Conservation (phyloP, 257 asterid species). For the Henckelia pumila region DNA sequence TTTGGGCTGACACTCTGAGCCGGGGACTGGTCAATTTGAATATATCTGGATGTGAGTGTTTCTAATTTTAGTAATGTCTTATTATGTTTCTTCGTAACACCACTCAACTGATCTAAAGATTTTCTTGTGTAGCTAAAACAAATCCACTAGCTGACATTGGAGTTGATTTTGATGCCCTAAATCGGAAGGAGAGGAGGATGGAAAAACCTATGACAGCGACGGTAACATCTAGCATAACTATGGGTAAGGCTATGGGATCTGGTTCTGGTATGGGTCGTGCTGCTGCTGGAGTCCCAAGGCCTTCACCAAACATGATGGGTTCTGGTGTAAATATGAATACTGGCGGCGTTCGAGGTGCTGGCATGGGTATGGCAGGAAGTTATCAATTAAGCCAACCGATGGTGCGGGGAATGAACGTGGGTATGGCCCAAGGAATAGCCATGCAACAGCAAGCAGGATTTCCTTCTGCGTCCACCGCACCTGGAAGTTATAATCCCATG, state of each 20-base stretch:
- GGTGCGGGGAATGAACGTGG: constrained; percentile 33
- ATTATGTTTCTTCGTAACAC: not conserved
- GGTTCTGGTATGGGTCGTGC: constrained; percentile 94
- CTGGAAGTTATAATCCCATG: constrained; percentile 65
- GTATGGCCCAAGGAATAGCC: not conserved
- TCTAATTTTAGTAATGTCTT: constrained; percentile 10
- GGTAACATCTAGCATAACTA: constrained; percentile 58
- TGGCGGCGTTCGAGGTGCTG: constrained; percentile 34
- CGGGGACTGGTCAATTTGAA: constrained; percentile 92
- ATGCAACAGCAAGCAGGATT: constrained; percentile 69
- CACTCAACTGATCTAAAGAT: constrained; percentile 15
- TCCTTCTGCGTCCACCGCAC: constrained; percentile 54
- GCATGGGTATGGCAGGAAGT: constrained; percentile 38
- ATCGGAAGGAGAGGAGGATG: constrained; percentile 92
- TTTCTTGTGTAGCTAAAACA: constrained; percentile 70
- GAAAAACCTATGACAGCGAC: constrained; percentile 73
- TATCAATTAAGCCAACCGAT: constrained; percentile 41
- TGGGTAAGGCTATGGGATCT: constrained; percentile 99
- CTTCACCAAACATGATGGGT: constrained; percentile 60
- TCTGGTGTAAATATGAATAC: constrained; percentile 45
- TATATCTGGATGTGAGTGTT: constrained; percentile 85
- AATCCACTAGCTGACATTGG: constrained; percentile 86
- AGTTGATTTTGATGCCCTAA: constrained; percentile 93
- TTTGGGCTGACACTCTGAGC: constrained; percentile 95
- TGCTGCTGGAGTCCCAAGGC: constrained; percentile 69